Conservation (phyloP, 208 protist genomes). For the Polymyxa betae region DNA sequence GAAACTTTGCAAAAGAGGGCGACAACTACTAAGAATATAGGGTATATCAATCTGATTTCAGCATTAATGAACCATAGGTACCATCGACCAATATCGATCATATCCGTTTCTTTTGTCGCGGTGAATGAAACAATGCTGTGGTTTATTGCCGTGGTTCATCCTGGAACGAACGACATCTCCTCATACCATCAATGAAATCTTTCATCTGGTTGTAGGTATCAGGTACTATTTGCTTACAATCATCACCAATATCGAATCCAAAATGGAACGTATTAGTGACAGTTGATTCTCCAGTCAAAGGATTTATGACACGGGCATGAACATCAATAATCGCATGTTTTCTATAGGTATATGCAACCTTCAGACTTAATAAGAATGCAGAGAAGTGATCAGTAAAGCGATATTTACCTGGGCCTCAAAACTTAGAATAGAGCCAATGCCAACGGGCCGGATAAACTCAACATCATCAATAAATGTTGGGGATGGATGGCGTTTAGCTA, state of each 20-base stretch:
- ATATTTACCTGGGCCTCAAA: conserved; percentile 3
- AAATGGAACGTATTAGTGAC: conserved; percentile 47
- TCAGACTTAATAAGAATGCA: background rate
- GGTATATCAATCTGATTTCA: no score
- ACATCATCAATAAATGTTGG: conserved; percentile 48
- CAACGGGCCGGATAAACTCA: conserved; percentile 18
- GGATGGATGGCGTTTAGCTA: background rate
- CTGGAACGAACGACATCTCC: background rate
- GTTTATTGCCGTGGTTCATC: no score
- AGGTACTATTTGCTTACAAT: background rate
- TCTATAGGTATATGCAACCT: background rate
- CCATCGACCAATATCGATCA: no score
- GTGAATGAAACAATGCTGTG: no score
- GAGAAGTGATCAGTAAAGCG: background rate
- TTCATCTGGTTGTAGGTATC: background rate
- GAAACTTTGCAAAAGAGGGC: no score
- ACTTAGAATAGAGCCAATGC: background rate
- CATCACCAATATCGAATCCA: background rate
- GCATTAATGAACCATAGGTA: no score
- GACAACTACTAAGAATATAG: no score
- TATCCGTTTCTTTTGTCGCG: no score
- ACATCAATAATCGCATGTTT: conserved; percentile 6
- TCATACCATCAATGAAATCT: background rate
- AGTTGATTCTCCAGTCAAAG: background rate
- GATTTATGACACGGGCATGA: background rate